Conservation (phyloP, 148 eudicot species). For the Vaccinium macrocarpon region DNA sequence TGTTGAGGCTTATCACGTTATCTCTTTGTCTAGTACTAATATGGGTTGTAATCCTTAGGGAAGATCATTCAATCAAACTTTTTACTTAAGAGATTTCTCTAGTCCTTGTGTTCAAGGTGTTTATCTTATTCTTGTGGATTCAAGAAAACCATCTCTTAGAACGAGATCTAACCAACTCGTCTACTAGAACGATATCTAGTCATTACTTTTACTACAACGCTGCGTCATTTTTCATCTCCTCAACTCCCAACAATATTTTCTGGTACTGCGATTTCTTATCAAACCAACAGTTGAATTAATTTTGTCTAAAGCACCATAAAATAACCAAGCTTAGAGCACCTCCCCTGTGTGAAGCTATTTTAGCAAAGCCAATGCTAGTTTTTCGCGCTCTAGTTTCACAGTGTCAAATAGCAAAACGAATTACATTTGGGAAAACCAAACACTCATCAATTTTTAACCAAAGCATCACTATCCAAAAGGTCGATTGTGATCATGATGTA, state of each 20-base stretch:
- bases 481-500: conserved; percentile 4
- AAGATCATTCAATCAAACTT: too few relatives aligned
- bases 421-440: not conserved
- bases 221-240: not conserved
- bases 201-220: too few relatives aligned
- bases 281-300: not conserved
- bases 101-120: too few relatives aligned
- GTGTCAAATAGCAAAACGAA: not conserved
- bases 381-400: not conserved
- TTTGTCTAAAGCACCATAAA: not conserved
- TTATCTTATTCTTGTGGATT: too few relatives aligned
- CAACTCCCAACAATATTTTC: not conserved
- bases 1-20: too few relatives aligned
- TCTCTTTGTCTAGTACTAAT: too few relatives aligned
- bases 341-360: not conserved
- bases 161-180: too few relatives aligned
- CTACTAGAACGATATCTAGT: too few relatives aligned
- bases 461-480: not conserved
- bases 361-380: not conserved
- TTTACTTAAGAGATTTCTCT: too few relatives aligned
- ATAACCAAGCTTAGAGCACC: not conserved
- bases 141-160: too few relatives aligned
- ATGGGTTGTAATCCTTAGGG: too few relatives aligned
- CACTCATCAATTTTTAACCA: not conserved
- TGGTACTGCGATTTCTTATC: not conserved